Evolutionary conservation across 2,329 filamentous ascomycete genomes (phyloP).

Genomic region (Whalleya microplaca): DNA sequence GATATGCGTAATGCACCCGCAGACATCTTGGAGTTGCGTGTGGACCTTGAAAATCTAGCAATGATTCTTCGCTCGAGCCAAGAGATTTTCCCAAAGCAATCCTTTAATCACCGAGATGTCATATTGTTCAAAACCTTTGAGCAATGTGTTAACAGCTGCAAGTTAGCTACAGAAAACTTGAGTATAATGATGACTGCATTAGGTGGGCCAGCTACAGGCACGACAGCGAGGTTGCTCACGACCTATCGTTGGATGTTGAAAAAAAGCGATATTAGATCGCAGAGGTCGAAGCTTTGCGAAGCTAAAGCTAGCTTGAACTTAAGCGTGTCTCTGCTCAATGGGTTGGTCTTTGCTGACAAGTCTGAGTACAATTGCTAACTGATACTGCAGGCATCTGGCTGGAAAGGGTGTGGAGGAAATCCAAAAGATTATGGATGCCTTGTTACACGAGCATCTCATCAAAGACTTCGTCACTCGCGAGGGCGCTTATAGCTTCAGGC

Average conservation of each 20-base stretch:
- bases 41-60: not conserved
- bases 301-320: conserved; percentile 7
- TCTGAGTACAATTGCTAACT: not conserved
- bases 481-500: not conserved
- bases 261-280: not conserved
- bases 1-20: not conserved
- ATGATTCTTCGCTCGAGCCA: not conserved
- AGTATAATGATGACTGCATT: not conserved
- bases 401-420: conserved; percentile 5
- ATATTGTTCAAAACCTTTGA: not conserved
- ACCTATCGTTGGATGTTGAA: conserved; percentile 2
- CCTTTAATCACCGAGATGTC: not conserved
- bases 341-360: not conserved
- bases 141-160: conserved; percentile 2
- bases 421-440: not conserved
- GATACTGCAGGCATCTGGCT: not conserved
- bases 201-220: not conserved
- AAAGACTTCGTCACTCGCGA: not conserved
- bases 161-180: not conserved
- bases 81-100: not conserved
- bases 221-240: not conserved
- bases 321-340: conserved; percentile 1
- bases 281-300: not conserved
- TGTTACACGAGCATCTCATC: not conserved
- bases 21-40: not conserved